Conservation (phyloP, 2,329 filamentous ascomycete genomes). For the Epichloe festucae region DNA sequence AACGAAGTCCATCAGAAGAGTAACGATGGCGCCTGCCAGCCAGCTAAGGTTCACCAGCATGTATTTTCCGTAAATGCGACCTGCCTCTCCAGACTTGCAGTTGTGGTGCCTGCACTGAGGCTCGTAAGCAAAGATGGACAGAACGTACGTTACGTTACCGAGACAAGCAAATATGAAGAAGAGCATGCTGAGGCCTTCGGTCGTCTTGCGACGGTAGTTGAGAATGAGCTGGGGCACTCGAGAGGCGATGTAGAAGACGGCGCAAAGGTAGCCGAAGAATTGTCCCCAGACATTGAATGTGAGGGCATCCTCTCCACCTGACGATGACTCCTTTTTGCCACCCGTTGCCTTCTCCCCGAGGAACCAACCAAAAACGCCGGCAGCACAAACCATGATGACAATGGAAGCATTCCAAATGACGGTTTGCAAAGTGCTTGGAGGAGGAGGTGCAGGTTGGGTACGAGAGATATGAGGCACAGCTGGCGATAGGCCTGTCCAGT, state of each 20-base stretch:
- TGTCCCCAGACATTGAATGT: conserved; percentile 70
- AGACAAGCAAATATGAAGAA: conserved; percentile 97
- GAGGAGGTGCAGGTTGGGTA: conserved; percentile 30
- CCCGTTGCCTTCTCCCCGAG: conserved; percentile 33
- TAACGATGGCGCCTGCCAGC: conserved; percentile 81
- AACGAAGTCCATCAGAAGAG: conserved; percentile 67
- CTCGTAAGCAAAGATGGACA: conserved; percentile 84
- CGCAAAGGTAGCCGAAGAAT: conserved; percentile 87
- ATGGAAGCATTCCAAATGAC: conserved; percentile 62
- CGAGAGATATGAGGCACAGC: conserved; percentile 60
- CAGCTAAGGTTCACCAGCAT: conserved; percentile 84
- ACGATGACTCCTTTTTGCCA: conserved; percentile 26
- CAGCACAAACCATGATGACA: conserved; percentile 68
- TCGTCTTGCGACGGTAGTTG: conserved; percentile 85
- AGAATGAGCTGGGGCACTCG: conserved; percentile 82
- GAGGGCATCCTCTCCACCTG: conserved; percentile 35
- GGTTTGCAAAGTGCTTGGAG: conserved; percentile 40
- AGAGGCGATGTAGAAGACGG: conserved; percentile 75
- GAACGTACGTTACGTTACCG: conserved; percentile 85
- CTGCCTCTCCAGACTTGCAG: conserved; percentile 55
- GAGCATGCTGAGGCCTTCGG: conserved; percentile 82
- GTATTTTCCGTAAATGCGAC: conserved; percentile 60
- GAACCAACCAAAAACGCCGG: conserved; percentile 79
- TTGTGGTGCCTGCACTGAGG: conserved; percentile 45
- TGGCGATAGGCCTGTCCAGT: conserved; percentile 59